These are phyloP conservation scores for Incumbomyces lentus DNA, from an alignment of 2,329 filamentous ascomycete species.

Conservation along the genomic window DNA sequence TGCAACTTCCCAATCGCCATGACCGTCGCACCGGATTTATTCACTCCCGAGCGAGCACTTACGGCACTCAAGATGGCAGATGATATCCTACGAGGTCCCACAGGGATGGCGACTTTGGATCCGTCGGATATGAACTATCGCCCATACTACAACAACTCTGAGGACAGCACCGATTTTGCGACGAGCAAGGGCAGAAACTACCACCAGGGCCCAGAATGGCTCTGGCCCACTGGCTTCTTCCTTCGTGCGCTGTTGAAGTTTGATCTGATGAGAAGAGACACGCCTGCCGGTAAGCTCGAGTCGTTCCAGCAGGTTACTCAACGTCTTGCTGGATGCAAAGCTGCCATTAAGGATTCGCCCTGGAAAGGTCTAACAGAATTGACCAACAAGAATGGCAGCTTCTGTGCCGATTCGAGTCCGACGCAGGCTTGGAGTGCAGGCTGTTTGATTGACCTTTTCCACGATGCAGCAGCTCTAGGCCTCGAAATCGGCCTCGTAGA, in stretches of 20 bases:
- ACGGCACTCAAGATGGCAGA: conserved; percentile 72
- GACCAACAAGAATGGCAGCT: conserved; percentile 77
- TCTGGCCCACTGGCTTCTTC: conserved; percentile 96
- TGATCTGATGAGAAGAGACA: conserved; percentile 62
- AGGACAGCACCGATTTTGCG: conserved; percentile 82
- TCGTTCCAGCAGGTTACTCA: conserved; percentile 90
- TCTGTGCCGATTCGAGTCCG: conserved; percentile 82
- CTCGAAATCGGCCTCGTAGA: background rate
- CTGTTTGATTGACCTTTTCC: conserved; percentile 90
- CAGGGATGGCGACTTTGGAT: conserved; percentile 92
- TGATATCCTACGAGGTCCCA: conserved; percentile 67
- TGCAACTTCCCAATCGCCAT: conserved; percentile 93
- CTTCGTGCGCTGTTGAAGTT: conserved; percentile 84
- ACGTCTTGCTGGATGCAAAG: conserved; percentile 71
- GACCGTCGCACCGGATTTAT: conserved; percentile 82
- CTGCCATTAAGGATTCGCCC: conserved; percentile 64
- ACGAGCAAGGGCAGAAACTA: conserved; percentile 95
- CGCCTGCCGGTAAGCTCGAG: conserved; percentile 61
- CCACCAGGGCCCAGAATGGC: conserved; percentile 95
- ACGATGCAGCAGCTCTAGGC: conserved; percentile 55
- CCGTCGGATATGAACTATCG: conserved; percentile 86
- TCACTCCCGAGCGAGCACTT: conserved; percentile 67
- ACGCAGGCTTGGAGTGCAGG: conserved; percentile 95
- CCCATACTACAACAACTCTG: conserved; percentile 88
- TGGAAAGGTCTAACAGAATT: conserved; percentile 92